A percentile compares a stretch with the other conserved stretches of the same genome.
These are phyloP conservation scores for Parachlorella kessleri DNA, from an alignment of 139 green algal species.

Conservation along the genomic window DNA sequence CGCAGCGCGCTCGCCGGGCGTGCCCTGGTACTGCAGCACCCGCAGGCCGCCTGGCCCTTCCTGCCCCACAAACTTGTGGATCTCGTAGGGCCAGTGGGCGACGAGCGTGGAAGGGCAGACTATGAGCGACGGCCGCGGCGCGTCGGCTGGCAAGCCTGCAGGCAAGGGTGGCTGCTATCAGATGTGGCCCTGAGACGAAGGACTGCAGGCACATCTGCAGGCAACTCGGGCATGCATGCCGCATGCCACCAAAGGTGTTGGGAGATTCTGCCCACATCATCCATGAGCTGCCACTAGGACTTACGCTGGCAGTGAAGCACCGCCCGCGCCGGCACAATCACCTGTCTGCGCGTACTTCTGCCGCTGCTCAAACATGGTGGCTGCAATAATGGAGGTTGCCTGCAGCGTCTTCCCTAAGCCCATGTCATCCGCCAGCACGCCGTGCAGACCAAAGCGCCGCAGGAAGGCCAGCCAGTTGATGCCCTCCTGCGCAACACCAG, in stretches of 20 bases:
- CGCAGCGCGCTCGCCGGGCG: slow-evolving; percentile 45
- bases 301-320: no score
- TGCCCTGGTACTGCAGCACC: slow-evolving; percentile 72
- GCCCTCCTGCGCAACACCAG: slow-evolving; percentile 70
- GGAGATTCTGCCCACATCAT: no score
- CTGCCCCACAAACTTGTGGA: slow-evolving; percentile 70
- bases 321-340: no score
- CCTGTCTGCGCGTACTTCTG: slow-evolving; percentile 5
- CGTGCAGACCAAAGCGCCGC: slow-evolving; percentile 90
- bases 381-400: slow-evolving; percentile 78
- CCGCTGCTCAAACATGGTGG: slow-evolving; percentile 27
- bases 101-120: slow-evolving; percentile 96
- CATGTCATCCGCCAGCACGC: slow-evolving; percentile 97
- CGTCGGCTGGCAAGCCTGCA: not conserved
- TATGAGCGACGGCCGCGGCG: slow-evolving; percentile 71
- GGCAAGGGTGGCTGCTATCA: no score
- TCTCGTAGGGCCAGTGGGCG: slow-evolving; percentile 92
- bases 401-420: slow-evolving; percentile 87
- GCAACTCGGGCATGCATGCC: no score
- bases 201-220: no score
- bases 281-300: no score
- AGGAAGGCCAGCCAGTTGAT: slow-evolving; percentile 99
- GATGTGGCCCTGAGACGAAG: no score
- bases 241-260: no score
- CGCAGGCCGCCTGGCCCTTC: slow-evolving; percentile 46